phyloP scores from a whole-genome alignment of 2,329 filamentous ascomycete genomes.

The Aspergillus pseudoterreus region DNA sequence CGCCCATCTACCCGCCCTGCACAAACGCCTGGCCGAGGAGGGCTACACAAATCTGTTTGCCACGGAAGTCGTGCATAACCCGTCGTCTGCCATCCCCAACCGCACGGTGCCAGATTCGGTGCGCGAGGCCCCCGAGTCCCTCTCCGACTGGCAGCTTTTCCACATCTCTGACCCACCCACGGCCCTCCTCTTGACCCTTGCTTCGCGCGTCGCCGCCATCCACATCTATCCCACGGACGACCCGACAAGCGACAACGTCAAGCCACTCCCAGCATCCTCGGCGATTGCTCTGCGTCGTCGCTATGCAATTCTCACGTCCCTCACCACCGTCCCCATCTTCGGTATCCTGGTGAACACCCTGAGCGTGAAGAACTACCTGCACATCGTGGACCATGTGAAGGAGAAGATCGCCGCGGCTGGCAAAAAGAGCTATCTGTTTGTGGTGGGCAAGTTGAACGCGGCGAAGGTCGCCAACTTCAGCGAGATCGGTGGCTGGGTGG shows the following conservation, averaged over 20 bases:
- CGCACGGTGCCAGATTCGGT: slow-evolving; percentile 60
- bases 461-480: slow-evolving; percentile 96
- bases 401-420: slow-evolving; percentile 70
- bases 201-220: slow-evolving; percentile 73
- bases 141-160: slow-evolving; percentile 72
- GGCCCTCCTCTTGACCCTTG: slow-evolving; percentile 80
- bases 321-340: slow-evolving; percentile 78
- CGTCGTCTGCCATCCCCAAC: slow-evolving; percentile 79
- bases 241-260: slow-evolving; percentile 25
- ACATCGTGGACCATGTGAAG: slow-evolving; percentile 71
- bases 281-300: slow-evolving; percentile 69
- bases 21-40: slow-evolving; percentile 49
- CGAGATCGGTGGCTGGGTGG: slow-evolving; percentile 94
- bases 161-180: slow-evolving; percentile 79
- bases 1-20: slow-evolving; percentile 64
- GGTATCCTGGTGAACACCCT: slow-evolving; percentile 96
- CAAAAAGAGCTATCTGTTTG: slow-evolving; percentile 94
- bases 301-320: slow-evolving; percentile 78
- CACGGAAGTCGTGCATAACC: slow-evolving; percentile 72
- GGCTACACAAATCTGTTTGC: slow-evolving; percentile 71
- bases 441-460: slow-evolving; percentile 93
- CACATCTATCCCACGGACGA: slow-evolving; percentile 67
- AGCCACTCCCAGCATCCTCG: slow-evolving; percentile 48
- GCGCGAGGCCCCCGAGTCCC: slow-evolving; percentile 41
- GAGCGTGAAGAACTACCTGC: slow-evolving; percentile 83